Base-by-base conservation (phyloP, 169 alveolate genomes). In the Plasmodium adleri region DNA sequence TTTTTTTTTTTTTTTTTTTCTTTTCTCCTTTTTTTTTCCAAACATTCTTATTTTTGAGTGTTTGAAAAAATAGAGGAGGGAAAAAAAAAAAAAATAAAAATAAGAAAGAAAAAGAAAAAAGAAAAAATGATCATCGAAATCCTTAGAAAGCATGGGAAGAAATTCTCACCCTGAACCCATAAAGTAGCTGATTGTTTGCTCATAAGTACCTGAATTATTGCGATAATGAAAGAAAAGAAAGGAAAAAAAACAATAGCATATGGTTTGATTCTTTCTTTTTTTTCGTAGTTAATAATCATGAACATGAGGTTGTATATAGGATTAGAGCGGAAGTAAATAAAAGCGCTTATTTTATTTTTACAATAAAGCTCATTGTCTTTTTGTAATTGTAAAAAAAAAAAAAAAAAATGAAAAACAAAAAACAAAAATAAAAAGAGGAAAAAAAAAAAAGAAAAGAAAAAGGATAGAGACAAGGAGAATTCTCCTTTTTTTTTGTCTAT, bases 141-240 rank as follows among this genome's bases (percentile, higher is more conserved):
- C 88, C 88, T 28, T 10, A 62, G 45, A 47, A 12, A 20, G 88
- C 88, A 74, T 74, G 88, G 88, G 88, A 74, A 74, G 88, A 43
- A 45, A 74, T 74, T 74, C 88, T 74, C 88, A 74, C 88, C 88
- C 88, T 74, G 88, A 74, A 74, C 88, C 88, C 88, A 24, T 15
- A 47, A 20, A 74, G 74, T 74, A 66, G 26, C 88, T 62, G 88
- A 74, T 74, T 74, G 3, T 74, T 4, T 74, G 43, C 88, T 74
- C 88, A 74, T 74, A 1, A 74, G 88, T 74, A 74, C 45, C 54
- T 74, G 74, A 15, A 22, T 60, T 45, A 74, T 64, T 74, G 56
- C 58, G 74, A 74, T 74, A 3, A 74, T 74, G 47, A 74, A 60
- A 62, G 22, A 60, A 74, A 24, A 22, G n/a, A 74, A 64, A 12